Evolutionary conservation across 2,329 filamentous ascomycete genomes (phyloP).

Genomic region (Trichophyton mentagrophytes): DNA sequence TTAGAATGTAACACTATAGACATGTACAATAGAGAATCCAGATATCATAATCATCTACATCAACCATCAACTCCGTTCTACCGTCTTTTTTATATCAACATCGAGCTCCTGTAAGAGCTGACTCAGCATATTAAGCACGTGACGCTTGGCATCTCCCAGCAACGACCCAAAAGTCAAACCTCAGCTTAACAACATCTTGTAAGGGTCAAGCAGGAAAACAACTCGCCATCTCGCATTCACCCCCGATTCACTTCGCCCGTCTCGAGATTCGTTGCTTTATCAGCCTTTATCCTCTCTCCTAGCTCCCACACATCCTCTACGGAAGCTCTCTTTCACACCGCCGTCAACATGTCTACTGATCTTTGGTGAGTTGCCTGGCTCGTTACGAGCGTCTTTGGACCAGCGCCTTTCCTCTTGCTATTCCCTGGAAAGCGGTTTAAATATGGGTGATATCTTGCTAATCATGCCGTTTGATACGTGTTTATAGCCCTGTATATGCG

Average conservation of each 20-base stretch:
- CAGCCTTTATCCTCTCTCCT: neutral
- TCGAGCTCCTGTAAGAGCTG: neutral
- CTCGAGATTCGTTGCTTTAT: neutral
- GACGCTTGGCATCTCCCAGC: neutral
- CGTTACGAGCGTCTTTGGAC: neutral
- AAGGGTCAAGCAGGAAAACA: neutral
- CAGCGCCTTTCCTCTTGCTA: neutral
- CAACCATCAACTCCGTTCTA: neutral
- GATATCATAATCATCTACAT: neutral
- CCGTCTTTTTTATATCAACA: neutral
- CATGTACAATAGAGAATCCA: neutral
- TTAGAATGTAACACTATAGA: neutral
- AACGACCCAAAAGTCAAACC: neutral
- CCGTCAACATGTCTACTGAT: neutral
- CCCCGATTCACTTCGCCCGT: neutral
- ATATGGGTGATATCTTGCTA: neutral
- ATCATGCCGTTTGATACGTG: neutral
- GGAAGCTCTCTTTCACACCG: neutral
- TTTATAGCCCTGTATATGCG: slow-evolving; percentile 83
- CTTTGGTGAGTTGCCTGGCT: slow-evolving; percentile 3
- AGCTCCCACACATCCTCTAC: neutral
- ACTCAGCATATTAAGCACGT: neutral
- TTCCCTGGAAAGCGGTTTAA: neutral
- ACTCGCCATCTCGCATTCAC: neutral
- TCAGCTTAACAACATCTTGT: slow-evolving; percentile 3